A percentile compares a stretch with the other conserved stretches of the same genome.
Evolutionary conservation across 257 asterid genomes (phyloP).

Genomic region (Solanum rostratum): DNA sequence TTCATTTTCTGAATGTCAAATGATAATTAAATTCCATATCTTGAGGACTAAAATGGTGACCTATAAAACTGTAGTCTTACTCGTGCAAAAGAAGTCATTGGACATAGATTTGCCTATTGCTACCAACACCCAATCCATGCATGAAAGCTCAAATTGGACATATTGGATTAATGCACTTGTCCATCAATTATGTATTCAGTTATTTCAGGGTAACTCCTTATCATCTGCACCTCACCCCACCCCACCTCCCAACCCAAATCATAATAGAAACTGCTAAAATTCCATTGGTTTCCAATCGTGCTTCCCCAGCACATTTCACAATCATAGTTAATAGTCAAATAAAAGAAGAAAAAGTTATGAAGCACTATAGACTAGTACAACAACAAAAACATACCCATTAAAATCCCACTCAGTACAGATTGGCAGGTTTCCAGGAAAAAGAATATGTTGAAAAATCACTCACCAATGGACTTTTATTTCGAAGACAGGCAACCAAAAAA

Average conservation of each 20-base stretch:
- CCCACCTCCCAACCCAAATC: not conserved
- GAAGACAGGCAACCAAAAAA: conserved; percentile 67
- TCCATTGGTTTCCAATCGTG: not conserved
- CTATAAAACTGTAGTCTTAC: not conserved
- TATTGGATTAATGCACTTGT: not conserved
- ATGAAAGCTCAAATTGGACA: not conserved
- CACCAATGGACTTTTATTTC: conserved; percentile 68
- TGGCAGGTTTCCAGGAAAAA: not conserved
- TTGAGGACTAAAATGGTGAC: not conserved
- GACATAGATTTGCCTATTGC: not conserved
- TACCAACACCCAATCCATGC: not conserved
- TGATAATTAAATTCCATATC: not conserved
- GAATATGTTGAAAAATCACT: conserved; percentile 10
- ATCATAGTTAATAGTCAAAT: not conserved
- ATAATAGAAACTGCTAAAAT: not conserved
- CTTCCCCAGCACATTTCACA: not conserved
- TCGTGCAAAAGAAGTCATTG: not conserved
- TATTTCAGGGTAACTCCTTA: not conserved
- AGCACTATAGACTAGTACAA: not conserved
- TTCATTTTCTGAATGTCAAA: not conserved
- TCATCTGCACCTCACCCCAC: not conserved
- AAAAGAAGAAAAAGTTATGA: not conserved
- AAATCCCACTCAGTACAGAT: too few species aligned
- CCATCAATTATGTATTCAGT: not conserved
- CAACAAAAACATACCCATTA: too few species aligned